Percentiles rank a stretch among this genome's conserved stretches.
Evolutionary conservation across 257 asterid species (phyloP).

Genomic region (Eucommia ulmoides): DNA sequence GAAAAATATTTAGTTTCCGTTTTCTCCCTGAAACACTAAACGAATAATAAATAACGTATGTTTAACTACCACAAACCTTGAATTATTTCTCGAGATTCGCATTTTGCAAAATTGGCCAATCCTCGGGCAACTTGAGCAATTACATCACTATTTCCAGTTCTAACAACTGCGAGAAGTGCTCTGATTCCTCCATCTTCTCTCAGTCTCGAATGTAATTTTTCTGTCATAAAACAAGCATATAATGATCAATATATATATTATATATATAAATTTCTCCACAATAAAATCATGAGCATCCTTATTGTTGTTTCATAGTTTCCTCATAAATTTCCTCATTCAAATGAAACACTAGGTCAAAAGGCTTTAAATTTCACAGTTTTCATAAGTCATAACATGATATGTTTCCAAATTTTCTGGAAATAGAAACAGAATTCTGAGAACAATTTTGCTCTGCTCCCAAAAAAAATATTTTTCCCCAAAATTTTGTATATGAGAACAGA

Average conservation of each 20-base stretch:
- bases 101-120: constrained; percentile 79
- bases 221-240: constrained; percentile 32
- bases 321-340: not conserved
- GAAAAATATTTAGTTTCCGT: constrained; percentile 9
- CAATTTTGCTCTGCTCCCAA: no score
- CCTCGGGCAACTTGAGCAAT: constrained; percentile 85
- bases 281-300: no score
- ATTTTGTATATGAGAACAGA: no score
- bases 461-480: no score
- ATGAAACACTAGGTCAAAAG: not conserved
- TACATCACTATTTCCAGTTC: constrained; percentile 53
- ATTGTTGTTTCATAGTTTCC: no score
- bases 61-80: constrained; percentile 36
- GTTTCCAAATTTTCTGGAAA: not conserved
- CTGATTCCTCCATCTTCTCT: constrained; percentile 75
- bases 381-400: not conserved
- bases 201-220: constrained; percentile 43
- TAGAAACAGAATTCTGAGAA: constrained; percentile 3
- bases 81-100: constrained; percentile 74
- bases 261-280: no score
- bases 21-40: constrained; percentile 1
- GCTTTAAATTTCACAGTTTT: not conserved
- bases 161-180: constrained; percentile 58
- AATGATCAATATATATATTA: no score
- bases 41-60: not conserved